A percentile compares a stretch with the other conserved stretches of the same genome.
phyloP scores from a whole-genome alignment of 2,329 filamentous ascomycete species.

The Cadophora luteo-olivacea region DNA sequence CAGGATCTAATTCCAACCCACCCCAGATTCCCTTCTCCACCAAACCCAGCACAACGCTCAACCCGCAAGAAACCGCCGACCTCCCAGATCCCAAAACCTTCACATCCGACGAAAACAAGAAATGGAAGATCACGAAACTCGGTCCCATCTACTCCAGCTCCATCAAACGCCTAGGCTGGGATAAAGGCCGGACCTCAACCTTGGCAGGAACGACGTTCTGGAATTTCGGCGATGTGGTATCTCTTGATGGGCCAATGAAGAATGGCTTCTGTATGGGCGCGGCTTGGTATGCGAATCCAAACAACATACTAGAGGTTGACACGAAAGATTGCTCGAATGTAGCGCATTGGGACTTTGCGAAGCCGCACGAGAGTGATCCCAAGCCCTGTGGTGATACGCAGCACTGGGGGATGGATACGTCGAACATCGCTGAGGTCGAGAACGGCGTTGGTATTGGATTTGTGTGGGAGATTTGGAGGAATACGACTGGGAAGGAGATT shows the following conservation, averaged over 20 bases:
- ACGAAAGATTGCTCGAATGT: slow-evolving; percentile 18
- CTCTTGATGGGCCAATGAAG: slow-evolving; percentile 14
- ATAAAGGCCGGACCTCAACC: slow-evolving; percentile 20
- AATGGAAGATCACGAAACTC: slow-evolving; percentile 20
- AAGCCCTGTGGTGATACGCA: slow-evolving; percentile 10
- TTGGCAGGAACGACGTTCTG: slow-evolving; percentile 16
- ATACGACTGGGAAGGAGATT: slow-evolving; percentile 16
- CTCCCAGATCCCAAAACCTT: slow-evolving; percentile 11
- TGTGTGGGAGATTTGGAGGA: slow-evolving; percentile 15
- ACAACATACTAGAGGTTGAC: slow-evolving; percentile 14
- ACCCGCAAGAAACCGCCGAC: background rate
- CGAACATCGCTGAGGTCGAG: slow-evolving; percentile 17
- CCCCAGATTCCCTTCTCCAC: slow-evolving; percentile 10
- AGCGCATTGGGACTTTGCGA: slow-evolving; percentile 9
- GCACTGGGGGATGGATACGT: slow-evolving; percentile 21
- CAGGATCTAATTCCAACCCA: background rate
- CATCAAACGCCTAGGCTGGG: slow-evolving; percentile 13
- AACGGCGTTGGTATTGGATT: slow-evolving; percentile 12
- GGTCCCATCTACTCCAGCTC: slow-evolving; percentile 17
- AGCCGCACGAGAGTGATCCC: slow-evolving; percentile 19
- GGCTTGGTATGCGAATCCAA: slow-evolving; percentile 11
- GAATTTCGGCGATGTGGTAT: slow-evolving; percentile 21
- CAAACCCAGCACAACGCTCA: slow-evolving; percentile 11
- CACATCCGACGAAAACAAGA: slow-evolving; percentile 12
- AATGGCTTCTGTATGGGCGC: slow-evolving; percentile 19